Percentiles rank a stretch among this genome's conserved stretches.
Conservation (phyloP, 495 filamentous ascomycete species). For the Annulohypoxylon moriforme region DNA sequence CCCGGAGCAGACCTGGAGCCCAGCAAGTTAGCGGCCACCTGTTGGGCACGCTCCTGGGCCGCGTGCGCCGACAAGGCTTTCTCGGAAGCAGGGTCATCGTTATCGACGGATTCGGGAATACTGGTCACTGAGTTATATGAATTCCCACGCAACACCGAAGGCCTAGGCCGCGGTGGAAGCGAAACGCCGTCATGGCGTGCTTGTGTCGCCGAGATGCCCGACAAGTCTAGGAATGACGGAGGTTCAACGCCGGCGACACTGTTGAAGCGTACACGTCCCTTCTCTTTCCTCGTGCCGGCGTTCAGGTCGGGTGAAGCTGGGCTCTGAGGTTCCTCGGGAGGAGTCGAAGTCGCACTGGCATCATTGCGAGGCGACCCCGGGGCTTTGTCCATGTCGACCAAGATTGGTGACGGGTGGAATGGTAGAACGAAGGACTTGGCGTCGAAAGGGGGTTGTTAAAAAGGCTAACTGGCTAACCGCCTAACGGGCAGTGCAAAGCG, state of each 20-base stretch:
- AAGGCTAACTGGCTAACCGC: conserved; percentile 2
- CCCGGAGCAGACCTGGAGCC: conserved; percentile 52
- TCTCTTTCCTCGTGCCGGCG: conserved; percentile 43
- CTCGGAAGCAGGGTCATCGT: conserved; percentile 42
- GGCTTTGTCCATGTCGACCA: conserved; percentile 38
- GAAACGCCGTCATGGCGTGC: conserved; percentile 17
- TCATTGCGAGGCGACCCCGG: conserved; percentile 36
- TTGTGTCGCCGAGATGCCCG: conserved; percentile 25
- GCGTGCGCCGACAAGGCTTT: conserved; percentile 53
- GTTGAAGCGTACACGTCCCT: conserved; percentile 50
- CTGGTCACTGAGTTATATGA: conserved; percentile 46
- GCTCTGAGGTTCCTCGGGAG: conserved; percentile 42
- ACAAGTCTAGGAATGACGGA: conserved; percentile 33
- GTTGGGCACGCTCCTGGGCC: conserved; percentile 54
- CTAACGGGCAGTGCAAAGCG: conserved; percentile 5
- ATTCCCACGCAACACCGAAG: conserved; percentile 52
- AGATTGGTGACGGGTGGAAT: conserved; percentile 18
- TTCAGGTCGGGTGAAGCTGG: conserved; percentile 30
- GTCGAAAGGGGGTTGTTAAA: conserved; percentile 13
- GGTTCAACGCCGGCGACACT: conserved; percentile 43
- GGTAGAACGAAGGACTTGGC: conserved; percentile 27
- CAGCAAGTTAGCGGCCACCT: conserved; percentile 48
- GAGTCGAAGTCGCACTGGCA: conserved; percentile 40
- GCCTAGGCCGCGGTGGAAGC: conserved; percentile 42
- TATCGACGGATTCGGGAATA: conserved; percentile 45